These are phyloP conservation scores for Fusarium goolgardi DNA, from an alignment of 2,329 filamentous ascomycete genomes.

Conservation along the genomic window DNA sequence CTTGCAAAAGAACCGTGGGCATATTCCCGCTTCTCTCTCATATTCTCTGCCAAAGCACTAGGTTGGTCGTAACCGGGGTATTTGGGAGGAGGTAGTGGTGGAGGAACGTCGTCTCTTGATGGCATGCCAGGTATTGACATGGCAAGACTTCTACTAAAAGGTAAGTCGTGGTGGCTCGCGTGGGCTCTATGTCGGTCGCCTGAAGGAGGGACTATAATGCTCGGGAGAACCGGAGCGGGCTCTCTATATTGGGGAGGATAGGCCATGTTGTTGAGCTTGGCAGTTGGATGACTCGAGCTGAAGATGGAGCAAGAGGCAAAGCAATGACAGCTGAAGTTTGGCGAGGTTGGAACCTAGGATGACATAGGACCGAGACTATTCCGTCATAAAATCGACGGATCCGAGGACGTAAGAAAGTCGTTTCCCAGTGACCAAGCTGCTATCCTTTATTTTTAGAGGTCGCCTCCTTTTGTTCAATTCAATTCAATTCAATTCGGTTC, in stretches of 20 bases:
- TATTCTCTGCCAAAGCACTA: conserved; percentile 47
- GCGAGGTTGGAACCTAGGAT: conserved; percentile 41
- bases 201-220: conserved; percentile 51
- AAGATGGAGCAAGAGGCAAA: conserved; percentile 43
- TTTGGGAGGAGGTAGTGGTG: conserved; percentile 60
- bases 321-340: conserved; percentile 44
- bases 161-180: conserved; percentile 47
- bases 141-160: conserved; percentile 53
- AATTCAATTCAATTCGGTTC: conserved; percentile 1
- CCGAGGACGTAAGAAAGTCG: conserved; percentile 17
- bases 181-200: conserved; percentile 48
- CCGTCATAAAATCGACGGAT: conserved; percentile 44
- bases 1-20: conserved; percentile 51
- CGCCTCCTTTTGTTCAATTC: conserved; percentile 21
- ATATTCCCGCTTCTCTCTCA: conserved; percentile 48
- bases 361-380: conserved; percentile 38
- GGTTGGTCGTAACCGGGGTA: conserved; percentile 52
- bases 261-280: conserved; percentile 50
- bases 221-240: conserved; percentile 51
- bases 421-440: conserved; percentile 11
- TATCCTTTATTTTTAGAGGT: conserved; percentile 11
- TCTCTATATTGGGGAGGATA: conserved; percentile 54
- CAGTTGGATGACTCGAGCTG: conserved; percentile 42
- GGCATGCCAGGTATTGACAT: conserved; percentile 58
- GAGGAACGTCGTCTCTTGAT: conserved; percentile 53